These are phyloP conservation scores for Diplodia scrobiculata DNA, from an alignment of 2,329 filamentous ascomycete species.

Conservation along the genomic window DNA sequence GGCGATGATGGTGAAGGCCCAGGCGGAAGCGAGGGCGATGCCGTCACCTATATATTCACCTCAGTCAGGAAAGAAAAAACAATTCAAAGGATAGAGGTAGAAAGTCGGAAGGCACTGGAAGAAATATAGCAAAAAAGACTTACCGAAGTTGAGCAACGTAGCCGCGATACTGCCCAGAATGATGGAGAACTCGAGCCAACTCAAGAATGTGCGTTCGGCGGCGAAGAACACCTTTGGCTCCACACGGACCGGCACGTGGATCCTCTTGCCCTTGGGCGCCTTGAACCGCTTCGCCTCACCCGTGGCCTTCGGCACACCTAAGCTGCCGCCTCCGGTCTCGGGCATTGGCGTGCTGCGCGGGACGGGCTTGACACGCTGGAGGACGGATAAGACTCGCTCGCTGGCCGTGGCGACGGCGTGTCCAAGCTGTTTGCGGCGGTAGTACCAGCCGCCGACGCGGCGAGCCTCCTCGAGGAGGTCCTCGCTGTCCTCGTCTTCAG, in stretches of 20 bases:
- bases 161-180: slow-evolving; percentile 67
- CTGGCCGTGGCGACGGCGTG: slow-evolving; percentile 54
- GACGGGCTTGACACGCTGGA: slow-evolving; percentile 38
- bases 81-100: neutral
- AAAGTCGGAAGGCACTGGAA: neutral
- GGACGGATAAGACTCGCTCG: slow-evolving; percentile 38
- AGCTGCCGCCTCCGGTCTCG: slow-evolving; percentile 34
- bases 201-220: slow-evolving; percentile 91
- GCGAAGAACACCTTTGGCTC: slow-evolving; percentile 98
- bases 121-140: neutral
- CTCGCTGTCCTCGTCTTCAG: slow-evolving; percentile 77
- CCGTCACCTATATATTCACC: slow-evolving; percentile 33
- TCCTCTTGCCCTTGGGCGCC: slow-evolving; percentile 77
- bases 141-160: slow-evolving; percentile 45
- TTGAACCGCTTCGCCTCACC: slow-evolving; percentile 58
- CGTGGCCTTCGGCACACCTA: slow-evolving; percentile 50
- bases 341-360: slow-evolving; percentile 17
- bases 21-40: slow-evolving; percentile 52
- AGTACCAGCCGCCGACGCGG: slow-evolving; percentile 73
- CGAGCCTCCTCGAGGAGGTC: slow-evolving; percentile 74
- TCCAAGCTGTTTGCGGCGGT: slow-evolving; percentile 60
- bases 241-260: slow-evolving; percentile 92
- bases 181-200: slow-evolving; percentile 96
- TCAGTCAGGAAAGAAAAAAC: neutral
- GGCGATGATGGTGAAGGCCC: slow-evolving; percentile 80